phyloP scores from a whole-genome alignment of 257 asterid species.

The Solanum medicagineum region DNA sequence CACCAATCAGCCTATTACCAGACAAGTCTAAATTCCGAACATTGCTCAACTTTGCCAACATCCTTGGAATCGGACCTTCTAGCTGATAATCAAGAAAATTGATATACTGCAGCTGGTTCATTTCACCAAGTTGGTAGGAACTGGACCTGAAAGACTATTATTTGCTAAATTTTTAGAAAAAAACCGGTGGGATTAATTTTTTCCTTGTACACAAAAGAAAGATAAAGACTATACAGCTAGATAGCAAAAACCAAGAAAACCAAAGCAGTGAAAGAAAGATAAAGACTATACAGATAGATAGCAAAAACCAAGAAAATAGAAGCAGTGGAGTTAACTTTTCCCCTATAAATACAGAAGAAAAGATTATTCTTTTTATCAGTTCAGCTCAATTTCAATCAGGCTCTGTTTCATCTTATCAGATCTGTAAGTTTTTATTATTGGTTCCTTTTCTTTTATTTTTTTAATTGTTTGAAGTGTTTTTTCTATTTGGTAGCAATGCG shows the following conservation, averaged over 20 bases:
- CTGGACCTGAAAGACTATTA: constrained; percentile 53
- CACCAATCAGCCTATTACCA: constrained; percentile 51
- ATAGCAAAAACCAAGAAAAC: no score
- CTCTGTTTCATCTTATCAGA: constrained; percentile 33
- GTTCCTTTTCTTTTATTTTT: neutral
- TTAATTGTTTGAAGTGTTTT: neutral
- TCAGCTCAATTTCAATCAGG: constrained; percentile 22
- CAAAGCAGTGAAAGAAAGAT: neutral
- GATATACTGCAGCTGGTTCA: constrained; percentile 39
- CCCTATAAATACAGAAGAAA: neutral
- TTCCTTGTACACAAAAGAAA: no score
- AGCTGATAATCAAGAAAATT: constrained; percentile 63
- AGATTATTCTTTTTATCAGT: constrained; percentile 6
- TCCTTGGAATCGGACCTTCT: constrained; percentile 50
- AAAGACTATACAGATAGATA: neutral
- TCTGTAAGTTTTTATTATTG: constrained; percentile 38
- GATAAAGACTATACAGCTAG: no score
- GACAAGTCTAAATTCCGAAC: constrained; percentile 61
- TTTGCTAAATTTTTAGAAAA: constrained; percentile 33
- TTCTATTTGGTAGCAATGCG: constrained; percentile 17
- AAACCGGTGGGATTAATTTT: no score
- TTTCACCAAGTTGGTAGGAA: constrained; percentile 40
- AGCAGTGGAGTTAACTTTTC: neutral
- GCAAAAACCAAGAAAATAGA: neutral
- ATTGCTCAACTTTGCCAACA: constrained; percentile 25